phyloP scores from a whole-genome alignment of 352 stramenopile species.

The Globisporangium barbulae region DNA sequence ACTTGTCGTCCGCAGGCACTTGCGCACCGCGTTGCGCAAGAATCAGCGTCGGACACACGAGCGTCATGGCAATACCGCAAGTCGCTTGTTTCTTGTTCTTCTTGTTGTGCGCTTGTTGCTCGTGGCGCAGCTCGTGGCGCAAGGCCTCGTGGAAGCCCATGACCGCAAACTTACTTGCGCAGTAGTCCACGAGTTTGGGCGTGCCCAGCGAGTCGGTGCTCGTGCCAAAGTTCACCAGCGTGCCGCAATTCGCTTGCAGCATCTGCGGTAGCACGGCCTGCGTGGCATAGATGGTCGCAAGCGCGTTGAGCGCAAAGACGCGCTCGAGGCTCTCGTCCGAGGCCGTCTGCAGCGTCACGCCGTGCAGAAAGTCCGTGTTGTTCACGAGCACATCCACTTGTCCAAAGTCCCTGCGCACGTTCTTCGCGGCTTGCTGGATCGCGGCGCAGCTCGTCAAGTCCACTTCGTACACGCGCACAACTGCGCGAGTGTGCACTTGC shows the following conservation, averaged over 20 bases:
- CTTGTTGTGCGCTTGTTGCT: not conserved
- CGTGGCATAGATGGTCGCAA: slow-evolving; percentile 33
- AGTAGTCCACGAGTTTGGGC: slow-evolving; percentile 38
- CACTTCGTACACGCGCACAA: slow-evolving; percentile 17
- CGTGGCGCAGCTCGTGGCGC: slow-evolving; percentile 29
- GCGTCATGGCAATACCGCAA: slow-evolving; percentile 12
- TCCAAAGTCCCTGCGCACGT: slow-evolving; percentile 17
- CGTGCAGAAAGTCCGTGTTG: slow-evolving; percentile 44
- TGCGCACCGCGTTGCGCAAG: not conserved
- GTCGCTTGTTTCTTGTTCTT: slow-evolving; percentile 9
- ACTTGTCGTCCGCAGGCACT: not conserved
- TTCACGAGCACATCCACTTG: slow-evolving; percentile 41
- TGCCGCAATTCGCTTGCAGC: slow-evolving; percentile 26
- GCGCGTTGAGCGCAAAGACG: slow-evolving; percentile 36
- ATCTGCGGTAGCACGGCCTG: slow-evolving; percentile 47
- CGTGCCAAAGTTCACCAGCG: slow-evolving; percentile 35
- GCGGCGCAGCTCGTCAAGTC: slow-evolving; percentile 18
- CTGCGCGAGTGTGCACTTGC: not conserved
- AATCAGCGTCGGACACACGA: slow-evolving; percentile 19
- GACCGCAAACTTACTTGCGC: slow-evolving; percentile 42
- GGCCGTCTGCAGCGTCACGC: slow-evolving; percentile 31
- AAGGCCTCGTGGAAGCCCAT: slow-evolving; percentile 44
- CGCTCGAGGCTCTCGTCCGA: slow-evolving; percentile 23
- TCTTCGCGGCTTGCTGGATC: slow-evolving; percentile 15
- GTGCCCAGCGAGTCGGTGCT: slow-evolving; percentile 30